Evolutionary conservation across 306 rosid genomes (phyloP).

Genomic region (Casuarina cunninghamiana): DNA sequence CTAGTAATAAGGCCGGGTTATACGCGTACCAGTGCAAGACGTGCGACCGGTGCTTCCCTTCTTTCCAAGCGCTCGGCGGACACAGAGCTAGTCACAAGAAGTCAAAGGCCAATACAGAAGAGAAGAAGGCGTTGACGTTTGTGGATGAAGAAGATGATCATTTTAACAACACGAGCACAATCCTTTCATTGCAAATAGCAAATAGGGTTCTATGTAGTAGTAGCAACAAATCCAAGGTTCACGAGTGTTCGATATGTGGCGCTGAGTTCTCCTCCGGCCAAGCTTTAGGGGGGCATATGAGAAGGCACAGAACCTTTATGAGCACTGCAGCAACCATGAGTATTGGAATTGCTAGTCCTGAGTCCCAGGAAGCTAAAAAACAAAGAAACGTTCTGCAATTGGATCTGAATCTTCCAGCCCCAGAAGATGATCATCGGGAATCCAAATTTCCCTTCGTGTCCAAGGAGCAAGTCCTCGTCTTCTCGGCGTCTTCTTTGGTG

Average conservation of each 20-base stretch:
- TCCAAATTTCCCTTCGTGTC: slow-evolving; percentile 47
- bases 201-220: slow-evolving; percentile 24
- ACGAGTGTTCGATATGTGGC: slow-evolving; percentile 77
- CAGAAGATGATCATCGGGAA: slow-evolving; percentile 55
- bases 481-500: slow-evolving; percentile 74
- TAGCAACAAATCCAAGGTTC: slow-evolving; percentile 47
- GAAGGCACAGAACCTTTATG: slow-evolving; percentile 64
- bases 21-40: slow-evolving; percentile 72
- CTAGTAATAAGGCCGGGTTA: neutral
- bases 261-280: slow-evolving; percentile 87
- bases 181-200: slow-evolving; percentile 56
- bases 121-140: slow-evolving; percentile 26
- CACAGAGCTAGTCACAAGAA: slow-evolving; percentile 90
- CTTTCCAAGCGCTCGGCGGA: slow-evolving; percentile 94
- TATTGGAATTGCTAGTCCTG: slow-evolving; percentile 5
- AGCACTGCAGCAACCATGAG: slow-evolving; percentile 18
- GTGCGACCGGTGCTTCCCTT: slow-evolving; percentile 67
- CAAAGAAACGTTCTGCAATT: slow-evolving; percentile 48
- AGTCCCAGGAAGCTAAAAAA: slow-evolving; percentile 35
- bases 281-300: slow-evolving; percentile 97
- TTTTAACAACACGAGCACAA: slow-evolving; percentile 39
- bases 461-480: slow-evolving; percentile 54
- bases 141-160: slow-evolving; percentile 9
- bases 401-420: slow-evolving; percentile 89
- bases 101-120: slow-evolving; percentile 32